These are phyloP conservation scores for Beauveria scarabaeidicola DNA, from an alignment of 2,329 filamentous ascomycete genomes.

Conservation along the genomic window DNA sequence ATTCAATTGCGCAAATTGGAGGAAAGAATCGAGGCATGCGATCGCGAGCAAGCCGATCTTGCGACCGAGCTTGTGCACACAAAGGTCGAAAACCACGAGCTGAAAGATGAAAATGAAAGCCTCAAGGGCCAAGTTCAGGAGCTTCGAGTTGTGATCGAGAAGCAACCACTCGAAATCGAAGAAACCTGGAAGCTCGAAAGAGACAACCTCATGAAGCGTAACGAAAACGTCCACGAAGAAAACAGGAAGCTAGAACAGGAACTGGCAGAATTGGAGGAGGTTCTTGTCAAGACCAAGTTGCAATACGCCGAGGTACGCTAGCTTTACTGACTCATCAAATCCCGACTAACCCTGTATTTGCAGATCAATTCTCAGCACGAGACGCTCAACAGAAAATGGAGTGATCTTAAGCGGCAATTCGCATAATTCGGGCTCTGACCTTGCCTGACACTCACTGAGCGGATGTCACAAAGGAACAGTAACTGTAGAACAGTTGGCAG, in stretches of 20 bases:
- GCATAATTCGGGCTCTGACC: conserved; percentile 22
- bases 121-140: conserved; percentile 78
- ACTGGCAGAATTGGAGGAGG: conserved; percentile 83
- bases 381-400: conserved; percentile 67
- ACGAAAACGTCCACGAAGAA: conserved; percentile 88
- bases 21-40: conserved; percentile 77
- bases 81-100: conserved; percentile 87
- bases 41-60: conserved; percentile 82
- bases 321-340: neutral
- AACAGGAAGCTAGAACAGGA: conserved; percentile 84
- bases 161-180: conserved; percentile 84
- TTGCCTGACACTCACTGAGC: neutral
- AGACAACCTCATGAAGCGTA: conserved; percentile 84
- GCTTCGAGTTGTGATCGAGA: conserved; percentile 77
- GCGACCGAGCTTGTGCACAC: conserved; percentile 86
- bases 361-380: conserved; percentile 66
- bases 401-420: conserved; percentile 58
- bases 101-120: conserved; percentile 83
- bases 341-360: neutral
- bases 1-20: conserved; percentile 76
- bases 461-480: neutral
- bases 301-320: conserved; percentile 79
- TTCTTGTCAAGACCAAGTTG: conserved; percentile 91
- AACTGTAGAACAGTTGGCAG: neutral
- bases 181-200: conserved; percentile 73